Evolutionary conservation across 805 yeast genomes (phyloP), one percentile per base, ranked within the genome.

Genomic region (Pichia paraexigua): DNA sequence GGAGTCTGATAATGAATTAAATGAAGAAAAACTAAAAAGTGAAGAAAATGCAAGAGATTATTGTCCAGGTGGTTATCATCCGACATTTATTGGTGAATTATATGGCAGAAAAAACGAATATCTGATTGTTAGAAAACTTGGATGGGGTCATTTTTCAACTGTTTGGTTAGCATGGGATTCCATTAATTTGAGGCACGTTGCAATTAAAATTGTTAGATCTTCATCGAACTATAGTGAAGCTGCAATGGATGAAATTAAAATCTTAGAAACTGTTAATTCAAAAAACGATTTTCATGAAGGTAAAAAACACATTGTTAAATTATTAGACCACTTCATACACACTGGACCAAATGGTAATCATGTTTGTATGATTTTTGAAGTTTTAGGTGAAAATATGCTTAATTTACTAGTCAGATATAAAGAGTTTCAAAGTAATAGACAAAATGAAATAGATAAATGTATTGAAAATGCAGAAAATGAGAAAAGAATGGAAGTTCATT

Each of bases 91-190:
- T 30, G 81, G 82, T 30, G 87, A 82, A 57, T 61, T 66, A 17
- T 78, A 79, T 58, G 78, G 78, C 41, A 61, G 70, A 9, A 63
- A 69, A 45, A 67, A 71, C 50, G 68, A 73, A 50, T 80, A 80
- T 61, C 60, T 67, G 10, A 66, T 80, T 25, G 68, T 78, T 21
- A 67, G 85, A 28, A 82, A 82, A 62, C 67, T 82, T 10, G 88
- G 88, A 3, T 80, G 85, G 85, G 87, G 88, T 37, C 85, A 82
- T 60, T 82, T 82, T 58, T 78, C 84, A 41, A 81, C 87, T 1
- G 87, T 82, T n/a, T 82, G 87, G 87, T 63, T 82, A 28, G 85
- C 85, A 1, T 65, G 62, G 47, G 77, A 75, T 48, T 55, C 64
- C 2, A 50, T 56, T 3, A 43, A 59, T 17, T 68, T 69, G 18